Evolutionary conservation across 2,329 filamentous ascomycete species (phyloP).

Genomic region (Eutypa lata): DNA sequence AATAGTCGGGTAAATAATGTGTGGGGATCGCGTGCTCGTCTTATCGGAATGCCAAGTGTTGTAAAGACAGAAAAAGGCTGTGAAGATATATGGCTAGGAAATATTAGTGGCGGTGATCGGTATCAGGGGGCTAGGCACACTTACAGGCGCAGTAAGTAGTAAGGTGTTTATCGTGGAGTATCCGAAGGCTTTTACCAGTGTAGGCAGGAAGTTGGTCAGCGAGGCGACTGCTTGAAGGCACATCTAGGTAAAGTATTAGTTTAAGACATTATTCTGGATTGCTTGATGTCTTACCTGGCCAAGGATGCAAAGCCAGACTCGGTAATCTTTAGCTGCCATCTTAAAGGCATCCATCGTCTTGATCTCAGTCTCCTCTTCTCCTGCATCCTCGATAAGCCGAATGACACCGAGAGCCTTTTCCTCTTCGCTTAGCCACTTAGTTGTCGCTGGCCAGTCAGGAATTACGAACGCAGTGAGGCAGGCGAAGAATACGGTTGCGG

Average conservation of each 20-base stretch:
- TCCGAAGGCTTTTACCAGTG: slow-evolving; percentile 26
- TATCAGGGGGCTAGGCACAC: background rate
- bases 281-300: background rate
- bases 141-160: slow-evolving; percentile 24
- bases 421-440: slow-evolving; percentile 13
- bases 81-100: slow-evolving; percentile 22
- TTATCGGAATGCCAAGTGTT: slow-evolving; percentile 29
- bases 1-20: slow-evolving; percentile 18
- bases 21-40: slow-evolving; percentile 18
- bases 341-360: slow-evolving; percentile 19
- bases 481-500: slow-evolving; percentile 11
- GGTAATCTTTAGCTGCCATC: slow-evolving; percentile 24
- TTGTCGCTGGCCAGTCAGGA: slow-evolving; percentile 13
- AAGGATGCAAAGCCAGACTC: slow-evolving; percentile 24
- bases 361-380: slow-evolving; percentile 18
- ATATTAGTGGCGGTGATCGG: background rate
- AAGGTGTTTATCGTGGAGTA: slow-evolving; percentile 24
- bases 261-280: background rate
- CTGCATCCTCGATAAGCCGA: slow-evolving; percentile 14
- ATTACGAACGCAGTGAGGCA: slow-evolving; percentile 6
- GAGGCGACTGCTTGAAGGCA: slow-evolving; percentile 27
- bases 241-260: slow-evolving; percentile 16
- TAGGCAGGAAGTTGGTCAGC: slow-evolving; percentile 30
- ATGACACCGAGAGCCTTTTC: slow-evolving; percentile 13
- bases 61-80: slow-evolving; percentile 23